Conservation (phyloP, 202 grass and related monocot genomes). For the Carex sylvatica region DNA sequence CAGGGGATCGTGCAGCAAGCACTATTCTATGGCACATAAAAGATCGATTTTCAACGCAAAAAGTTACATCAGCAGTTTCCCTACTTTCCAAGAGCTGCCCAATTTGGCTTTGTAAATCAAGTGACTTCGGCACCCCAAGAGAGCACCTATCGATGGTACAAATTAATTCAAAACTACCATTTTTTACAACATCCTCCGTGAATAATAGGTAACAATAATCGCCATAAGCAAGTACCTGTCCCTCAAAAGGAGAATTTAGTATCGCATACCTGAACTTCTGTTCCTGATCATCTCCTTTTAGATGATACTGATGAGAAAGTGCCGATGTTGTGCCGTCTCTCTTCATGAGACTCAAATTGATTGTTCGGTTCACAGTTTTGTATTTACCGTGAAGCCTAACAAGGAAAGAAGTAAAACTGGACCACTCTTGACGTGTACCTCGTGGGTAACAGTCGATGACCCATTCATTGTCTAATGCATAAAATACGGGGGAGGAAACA, state of each 20-base stretch:
- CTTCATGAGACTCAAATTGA: neutral
- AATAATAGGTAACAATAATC: neutral
- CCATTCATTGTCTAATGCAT: neutral
- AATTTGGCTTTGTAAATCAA: neutral
- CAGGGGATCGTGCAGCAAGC: neutral
- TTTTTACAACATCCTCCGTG: neutral
- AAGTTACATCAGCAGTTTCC: neutral
- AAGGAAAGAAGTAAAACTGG: too few relatives aligned
- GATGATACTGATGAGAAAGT: too few relatives aligned
- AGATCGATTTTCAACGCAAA: neutral
- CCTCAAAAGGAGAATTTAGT: too few relatives aligned
- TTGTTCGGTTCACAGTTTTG: neutral
- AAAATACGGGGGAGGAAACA: neutral
- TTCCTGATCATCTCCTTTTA: too few relatives aligned
- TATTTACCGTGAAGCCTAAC: too few relatives aligned
- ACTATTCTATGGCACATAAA: neutral
- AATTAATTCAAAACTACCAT: conserved; percentile 13
- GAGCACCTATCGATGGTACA: neutral
- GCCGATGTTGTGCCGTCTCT: too few relatives aligned
- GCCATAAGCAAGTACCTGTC: too few relatives aligned
- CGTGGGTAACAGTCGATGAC: neutral
- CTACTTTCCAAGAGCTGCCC: conserved; percentile 1
- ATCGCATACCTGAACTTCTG: too few relatives aligned
- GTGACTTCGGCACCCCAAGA: neutral
- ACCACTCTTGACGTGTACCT: neutral